A percentile compares a stretch with the other conserved stretches of the same genome.
Conservation (phyloP, 192 early-diverging fungal genomes). For the Pilaira anomala region DNA sequence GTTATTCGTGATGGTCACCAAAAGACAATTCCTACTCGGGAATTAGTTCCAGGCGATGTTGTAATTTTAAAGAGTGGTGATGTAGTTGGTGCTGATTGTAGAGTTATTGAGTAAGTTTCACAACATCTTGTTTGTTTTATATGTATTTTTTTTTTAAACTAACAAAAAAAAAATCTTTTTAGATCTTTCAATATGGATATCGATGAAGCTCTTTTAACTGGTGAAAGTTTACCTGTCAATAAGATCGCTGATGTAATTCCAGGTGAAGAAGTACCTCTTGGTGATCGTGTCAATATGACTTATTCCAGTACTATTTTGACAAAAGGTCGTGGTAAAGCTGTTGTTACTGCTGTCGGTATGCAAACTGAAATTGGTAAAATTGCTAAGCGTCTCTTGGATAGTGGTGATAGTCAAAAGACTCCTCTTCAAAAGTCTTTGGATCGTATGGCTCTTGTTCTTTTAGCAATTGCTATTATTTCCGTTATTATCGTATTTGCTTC, state of each 20-base stretch:
- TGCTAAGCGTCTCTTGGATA: slow-evolving; percentile 72
- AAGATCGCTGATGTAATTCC: slow-evolving; percentile 68
- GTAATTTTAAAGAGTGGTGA: slow-evolving; percentile 92
- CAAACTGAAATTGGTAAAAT: slow-evolving; percentile 92
- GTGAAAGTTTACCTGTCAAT: slow-evolving; percentile 80
- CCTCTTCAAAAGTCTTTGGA: slow-evolving; percentile 69
- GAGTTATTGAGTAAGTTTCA: slow-evolving; percentile 54
- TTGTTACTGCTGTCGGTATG: slow-evolving; percentile 83
- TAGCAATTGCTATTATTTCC: slow-evolving; percentile 66
- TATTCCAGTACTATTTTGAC: slow-evolving; percentile 89
- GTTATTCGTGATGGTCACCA: slow-evolving; percentile 83
- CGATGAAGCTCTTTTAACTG: slow-evolving; percentile 90
- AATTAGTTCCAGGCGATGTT: slow-evolving; percentile 88
- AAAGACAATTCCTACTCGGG: slow-evolving; percentile 68
- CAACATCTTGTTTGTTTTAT: too few relatives aligned
- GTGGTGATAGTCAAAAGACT: slow-evolving; percentile 50
- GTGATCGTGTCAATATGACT: slow-evolving; percentile 88
- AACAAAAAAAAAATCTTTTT: slow-evolving; percentile 25
- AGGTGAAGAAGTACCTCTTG: slow-evolving; percentile 69
- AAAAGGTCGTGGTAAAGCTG: slow-evolving; percentile 86
- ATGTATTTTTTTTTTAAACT: slow-evolving; percentile 1
- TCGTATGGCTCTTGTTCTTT: slow-evolving; percentile 74
- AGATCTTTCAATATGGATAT: slow-evolving; percentile 87
- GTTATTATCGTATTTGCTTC: slow-evolving; percentile 82
- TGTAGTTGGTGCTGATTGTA: slow-evolving; percentile 88